Evolutionary conservation across 495 filamentous ascomycete genomes (phyloP).

Genomic region (Chaetomium tenue): DNA sequence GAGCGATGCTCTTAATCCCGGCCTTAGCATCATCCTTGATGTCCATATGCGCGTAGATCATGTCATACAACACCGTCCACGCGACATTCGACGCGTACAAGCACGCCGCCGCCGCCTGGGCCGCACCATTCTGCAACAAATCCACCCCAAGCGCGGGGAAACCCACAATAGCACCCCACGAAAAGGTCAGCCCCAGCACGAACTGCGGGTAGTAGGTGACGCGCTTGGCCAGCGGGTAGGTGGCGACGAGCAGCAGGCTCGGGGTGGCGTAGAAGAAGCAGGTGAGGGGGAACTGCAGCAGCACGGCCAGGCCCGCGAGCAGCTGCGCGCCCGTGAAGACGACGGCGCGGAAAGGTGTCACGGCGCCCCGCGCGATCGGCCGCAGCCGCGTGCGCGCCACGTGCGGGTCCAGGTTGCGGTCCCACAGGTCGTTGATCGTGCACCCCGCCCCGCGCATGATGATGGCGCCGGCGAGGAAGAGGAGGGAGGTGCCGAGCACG

Average conservation of each 20-base stretch:
- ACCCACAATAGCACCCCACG: conserved; percentile 96
- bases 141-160: conserved; percentile 90
- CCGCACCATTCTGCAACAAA: conserved; percentile 62
- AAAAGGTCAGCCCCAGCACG: conserved; percentile 89
- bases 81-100: conserved; percentile 84
- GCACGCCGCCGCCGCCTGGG: conserved; percentile 64
- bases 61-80: conserved; percentile 96
- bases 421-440: conserved; percentile 97
- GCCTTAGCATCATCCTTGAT: conserved; percentile 90
- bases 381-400: conserved; percentile 84
- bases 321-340: conserved; percentile 81
- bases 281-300: conserved; percentile 80
- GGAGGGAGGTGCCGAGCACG: conserved; percentile 61
- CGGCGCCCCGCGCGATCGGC: conserved; percentile 82
- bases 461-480: conserved; percentile 85
- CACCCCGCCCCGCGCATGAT: conserved; percentile 99
- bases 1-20: conserved; percentile 92
- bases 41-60: conserved; percentile 99
- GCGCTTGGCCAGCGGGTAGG: conserved; percentile 89
- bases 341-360: conserved; percentile 70
- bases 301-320: conserved; percentile 72
- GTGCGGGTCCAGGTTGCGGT: conserved; percentile 85
- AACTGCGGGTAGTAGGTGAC: conserved; percentile 93
- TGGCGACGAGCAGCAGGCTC: conserved; percentile 73
- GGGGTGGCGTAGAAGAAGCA: conserved; percentile 89